Conservation (phyloP, 352 stramenopile species). For the Halophytophthora batemanensis region DNA sequence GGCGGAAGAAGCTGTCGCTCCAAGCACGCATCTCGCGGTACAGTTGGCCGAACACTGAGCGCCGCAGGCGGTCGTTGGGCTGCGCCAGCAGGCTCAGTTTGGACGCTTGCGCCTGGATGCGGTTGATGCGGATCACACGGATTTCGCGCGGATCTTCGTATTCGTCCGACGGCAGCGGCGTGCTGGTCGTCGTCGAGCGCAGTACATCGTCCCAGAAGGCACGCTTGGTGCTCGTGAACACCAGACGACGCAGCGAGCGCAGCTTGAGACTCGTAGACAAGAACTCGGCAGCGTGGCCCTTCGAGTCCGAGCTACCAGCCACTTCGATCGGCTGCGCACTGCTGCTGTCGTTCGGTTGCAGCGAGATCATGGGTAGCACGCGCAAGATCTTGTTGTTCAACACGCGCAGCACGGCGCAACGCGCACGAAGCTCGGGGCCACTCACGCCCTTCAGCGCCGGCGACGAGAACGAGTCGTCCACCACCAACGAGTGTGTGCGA, state of each 20-base stretch:
- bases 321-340: conserved; percentile 55
- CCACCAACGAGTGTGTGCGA: conserved; percentile 44
- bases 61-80: conserved; percentile 78
- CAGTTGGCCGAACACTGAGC: conserved; percentile 97
- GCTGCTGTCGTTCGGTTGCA: conserved; percentile 56
- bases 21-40: conserved; percentile 95
- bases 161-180: conserved; percentile 96
- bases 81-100: conserved; percentile 89
- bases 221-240: conserved; percentile 92
- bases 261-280: conserved; percentile 79
- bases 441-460: conserved; percentile 55
- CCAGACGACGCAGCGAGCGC: conserved; percentile 60
- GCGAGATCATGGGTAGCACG: conserved; percentile 77
- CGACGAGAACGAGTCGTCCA: conserved; percentile 72
- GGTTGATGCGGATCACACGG: conserved; percentile 96
- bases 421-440: conserved; percentile 81
- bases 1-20: conserved; percentile 92
- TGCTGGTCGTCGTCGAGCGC: conserved; percentile 94
- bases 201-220: conserved; percentile 94
- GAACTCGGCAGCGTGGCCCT: conserved; percentile 35
- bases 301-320: conserved; percentile 4
- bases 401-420: conserved; percentile 90
- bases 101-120: conserved; percentile 90
- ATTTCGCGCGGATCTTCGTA: conserved; percentile 99
- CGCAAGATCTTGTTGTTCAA: conserved; percentile 90